These are phyloP conservation scores for Clarireedia paspali DNA, from an alignment of 2,329 filamentous ascomycete genomes.

Conservation along the genomic window DNA sequence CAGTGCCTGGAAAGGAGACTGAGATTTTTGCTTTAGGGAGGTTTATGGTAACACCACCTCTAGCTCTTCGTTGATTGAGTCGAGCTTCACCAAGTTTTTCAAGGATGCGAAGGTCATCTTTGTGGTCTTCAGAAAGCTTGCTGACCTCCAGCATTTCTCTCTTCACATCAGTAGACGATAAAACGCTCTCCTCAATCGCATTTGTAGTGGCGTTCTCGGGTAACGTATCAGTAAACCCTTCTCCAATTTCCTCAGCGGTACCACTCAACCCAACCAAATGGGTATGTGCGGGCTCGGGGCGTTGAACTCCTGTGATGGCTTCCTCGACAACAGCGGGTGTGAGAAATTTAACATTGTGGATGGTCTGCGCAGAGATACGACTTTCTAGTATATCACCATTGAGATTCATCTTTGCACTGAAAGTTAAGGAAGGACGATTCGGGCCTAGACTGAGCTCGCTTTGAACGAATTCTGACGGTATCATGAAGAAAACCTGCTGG, in stretches of 20 bases:
- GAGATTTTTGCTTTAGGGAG: neutral
- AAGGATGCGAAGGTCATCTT: conserved; percentile 40
- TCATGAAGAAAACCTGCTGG: conserved; percentile 51
- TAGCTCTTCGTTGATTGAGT: conserved; percentile 6
- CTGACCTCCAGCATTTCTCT: conserved; percentile 36
- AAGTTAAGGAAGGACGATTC: conserved; percentile 48
- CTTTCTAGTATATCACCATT: conserved; percentile 46
- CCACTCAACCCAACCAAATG: too few species aligned
- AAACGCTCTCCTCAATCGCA: too few species aligned
- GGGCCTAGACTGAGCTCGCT: conserved; percentile 46
- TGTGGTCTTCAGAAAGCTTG: conserved; percentile 37
- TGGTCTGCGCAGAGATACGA: conserved; percentile 44
- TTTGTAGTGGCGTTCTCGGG: too few species aligned
- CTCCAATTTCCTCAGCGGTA: too few species aligned
- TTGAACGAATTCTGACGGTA: conserved; percentile 42
- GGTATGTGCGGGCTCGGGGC: neutral
- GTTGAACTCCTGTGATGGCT: conserved; percentile 15
- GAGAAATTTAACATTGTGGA: conserved; percentile 51
- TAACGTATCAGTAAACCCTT: too few species aligned
- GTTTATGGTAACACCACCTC: conserved; percentile 6
- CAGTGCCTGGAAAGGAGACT: conserved; percentile 14
- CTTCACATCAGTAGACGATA: conserved; percentile 19
- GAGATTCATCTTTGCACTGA: conserved; percentile 50
- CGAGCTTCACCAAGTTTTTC: conserved; percentile 39
- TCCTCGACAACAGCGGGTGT: conserved; percentile 43